A percentile compares a stretch with the other conserved stretches of the same genome.
phyloP scores from a whole-genome alignment of 129 eudicot species.

The Chrysanthemum lavandulifolium region DNA sequence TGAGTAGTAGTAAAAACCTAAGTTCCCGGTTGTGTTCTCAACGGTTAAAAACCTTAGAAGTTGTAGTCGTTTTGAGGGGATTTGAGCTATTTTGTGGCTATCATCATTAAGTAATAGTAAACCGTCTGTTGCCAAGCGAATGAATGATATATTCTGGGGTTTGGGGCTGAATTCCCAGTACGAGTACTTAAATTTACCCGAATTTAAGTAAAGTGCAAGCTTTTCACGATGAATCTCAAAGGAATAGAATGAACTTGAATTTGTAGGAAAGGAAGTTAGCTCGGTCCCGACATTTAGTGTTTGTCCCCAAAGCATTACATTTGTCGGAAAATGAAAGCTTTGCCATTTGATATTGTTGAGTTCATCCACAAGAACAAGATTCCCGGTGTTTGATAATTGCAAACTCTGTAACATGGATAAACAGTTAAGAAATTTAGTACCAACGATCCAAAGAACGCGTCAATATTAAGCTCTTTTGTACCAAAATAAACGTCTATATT shows the following conservation, averaged over 20 bases:
- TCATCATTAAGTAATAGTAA: constrained; percentile 50
- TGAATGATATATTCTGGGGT: constrained; percentile 51
- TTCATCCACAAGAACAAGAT: constrained; percentile 66
- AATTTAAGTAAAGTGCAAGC: constrained; percentile 59
- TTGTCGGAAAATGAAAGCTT: constrained; percentile 92
- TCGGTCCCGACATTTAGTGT: constrained; percentile 65
- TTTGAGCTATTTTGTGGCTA: constrained; percentile 41
- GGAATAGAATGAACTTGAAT: constrained; percentile 53
- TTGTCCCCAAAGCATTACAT: constrained; percentile 84
- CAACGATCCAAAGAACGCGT: not conserved
- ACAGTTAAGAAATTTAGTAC: constrained; percentile 3
- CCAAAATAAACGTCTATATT: not conserved
- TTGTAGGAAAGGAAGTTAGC: constrained; percentile 58
- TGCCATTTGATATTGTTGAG: constrained; percentile 73
- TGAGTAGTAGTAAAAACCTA: constrained; percentile 66
- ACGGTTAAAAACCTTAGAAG: constrained; percentile 59
- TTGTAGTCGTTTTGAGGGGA: constrained; percentile 36
- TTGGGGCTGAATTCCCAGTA: constrained; percentile 76
- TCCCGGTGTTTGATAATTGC: constrained; percentile 56
- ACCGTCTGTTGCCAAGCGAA: constrained; percentile 56
- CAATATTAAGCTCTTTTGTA: not conserved
- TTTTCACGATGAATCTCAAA: constrained; percentile 73
- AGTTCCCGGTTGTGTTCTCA: constrained; percentile 61
- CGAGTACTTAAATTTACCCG: constrained; percentile 63
- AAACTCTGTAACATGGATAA: constrained; percentile 58